These are phyloP conservation scores for Mycena venus DNA, from an alignment of 768 basidiomycete genomes.

Conservation along the genomic window DNA sequence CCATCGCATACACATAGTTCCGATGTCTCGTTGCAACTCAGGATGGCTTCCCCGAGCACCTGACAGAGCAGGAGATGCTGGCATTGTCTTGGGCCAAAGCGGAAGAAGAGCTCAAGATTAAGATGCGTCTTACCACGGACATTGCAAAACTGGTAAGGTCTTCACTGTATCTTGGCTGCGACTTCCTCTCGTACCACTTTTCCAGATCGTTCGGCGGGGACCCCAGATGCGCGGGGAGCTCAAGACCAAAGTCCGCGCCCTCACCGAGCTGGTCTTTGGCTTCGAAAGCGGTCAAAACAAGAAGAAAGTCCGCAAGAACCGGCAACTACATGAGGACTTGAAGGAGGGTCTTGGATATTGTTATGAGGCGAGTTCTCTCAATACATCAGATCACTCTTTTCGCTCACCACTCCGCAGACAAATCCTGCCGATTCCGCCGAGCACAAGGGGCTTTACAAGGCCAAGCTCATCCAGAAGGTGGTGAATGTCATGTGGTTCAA, in stretches of 20 bases:
- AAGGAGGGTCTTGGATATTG: slow-evolving; percentile 33
- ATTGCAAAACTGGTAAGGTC: slow-evolving; percentile 36
- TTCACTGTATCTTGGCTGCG: too few species aligned
- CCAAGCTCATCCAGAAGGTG: slow-evolving; percentile 37
- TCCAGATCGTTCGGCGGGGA: slow-evolving; percentile 31
- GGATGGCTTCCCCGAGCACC: slow-evolving; percentile 38
- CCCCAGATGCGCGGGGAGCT: slow-evolving; percentile 38
- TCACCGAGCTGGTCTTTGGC: slow-evolving; percentile 36
- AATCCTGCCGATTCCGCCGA: background rate
- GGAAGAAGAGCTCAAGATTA: slow-evolving; percentile 16
- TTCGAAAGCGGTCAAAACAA: slow-evolving; percentile 38
- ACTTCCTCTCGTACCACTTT: too few species aligned
- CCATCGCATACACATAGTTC: slow-evolving; percentile 29
- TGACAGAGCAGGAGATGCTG: slow-evolving; percentile 20
- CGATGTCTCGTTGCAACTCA: slow-evolving; percentile 33
- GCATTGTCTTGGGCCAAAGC: slow-evolving; percentile 35
- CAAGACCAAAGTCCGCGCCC: slow-evolving; percentile 30
- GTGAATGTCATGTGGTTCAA: slow-evolving; percentile 43
- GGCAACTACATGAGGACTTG: slow-evolving; percentile 33
- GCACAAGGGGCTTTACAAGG: slow-evolving; percentile 40
- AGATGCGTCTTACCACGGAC: slow-evolving; percentile 20
- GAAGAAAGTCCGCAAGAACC: slow-evolving; percentile 33
- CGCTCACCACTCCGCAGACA: background rate
- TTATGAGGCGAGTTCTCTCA: slow-evolving; percentile 33
- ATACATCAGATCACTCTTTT: background rate